Evolutionary conservation across 73 alveolate genomes (phyloP).

Genomic region (Tetrahymena malaccensis): DNA sequence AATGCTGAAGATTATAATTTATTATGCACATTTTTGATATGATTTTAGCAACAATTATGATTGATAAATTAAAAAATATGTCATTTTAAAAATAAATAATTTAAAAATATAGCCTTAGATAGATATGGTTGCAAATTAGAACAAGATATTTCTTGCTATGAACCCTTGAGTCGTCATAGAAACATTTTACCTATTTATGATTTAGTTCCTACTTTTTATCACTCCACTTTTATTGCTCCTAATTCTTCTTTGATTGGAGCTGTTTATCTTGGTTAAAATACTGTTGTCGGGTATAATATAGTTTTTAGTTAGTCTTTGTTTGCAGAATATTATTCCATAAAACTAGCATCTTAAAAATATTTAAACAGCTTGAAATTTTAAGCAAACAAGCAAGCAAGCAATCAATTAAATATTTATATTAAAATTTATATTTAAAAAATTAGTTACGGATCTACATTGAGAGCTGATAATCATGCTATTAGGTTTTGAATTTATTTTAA

Average conservation of each 20-base stretch:
- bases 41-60: not conserved
- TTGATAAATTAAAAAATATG: not conserved
- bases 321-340: not conserved
- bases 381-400: not conserved
- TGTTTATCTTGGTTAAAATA: slow-evolving; percentile 49
- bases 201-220: slow-evolving; percentile 32
- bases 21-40: not conserved
- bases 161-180: slow-evolving; percentile 56
- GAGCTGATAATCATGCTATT: slow-evolving; percentile 61
- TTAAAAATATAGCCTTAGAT: slow-evolving; percentile 20
- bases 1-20: not conserved
- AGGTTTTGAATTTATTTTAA: not conserved
- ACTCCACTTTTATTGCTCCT: slow-evolving; percentile 53
- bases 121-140: slow-evolving; percentile 18
- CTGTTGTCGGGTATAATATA: slow-evolving; percentile 48
- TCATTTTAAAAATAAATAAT: not conserved
- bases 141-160: slow-evolving; percentile 52
- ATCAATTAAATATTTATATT: not conserved
- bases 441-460: slow-evolving; percentile 40
- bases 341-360: no score
- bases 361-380: no score
- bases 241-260: slow-evolving; percentile 68
- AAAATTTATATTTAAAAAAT: no score
- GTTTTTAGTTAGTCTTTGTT: no score
- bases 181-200: slow-evolving; percentile 53